Conservation (phyloP, 1,139 yeast species). For the Yamadazyma kanchanaburiensis region DNA sequence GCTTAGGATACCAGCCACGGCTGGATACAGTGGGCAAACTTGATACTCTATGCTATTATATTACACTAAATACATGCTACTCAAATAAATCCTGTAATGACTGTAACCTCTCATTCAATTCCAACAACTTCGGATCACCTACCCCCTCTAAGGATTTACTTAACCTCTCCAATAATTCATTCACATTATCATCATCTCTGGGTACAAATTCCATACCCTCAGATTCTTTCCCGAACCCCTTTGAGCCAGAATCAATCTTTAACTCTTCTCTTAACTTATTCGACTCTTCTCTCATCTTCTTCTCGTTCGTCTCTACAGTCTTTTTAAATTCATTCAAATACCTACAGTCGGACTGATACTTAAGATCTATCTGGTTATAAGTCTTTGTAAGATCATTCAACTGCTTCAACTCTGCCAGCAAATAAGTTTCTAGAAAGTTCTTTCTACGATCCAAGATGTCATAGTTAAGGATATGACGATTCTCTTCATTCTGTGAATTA, state of each 20-base stretch:
- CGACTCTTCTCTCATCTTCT: slow-evolving; percentile 11
- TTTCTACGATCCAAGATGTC: slow-evolving; percentile 31
- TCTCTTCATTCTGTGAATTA: slow-evolving; percentile 15
- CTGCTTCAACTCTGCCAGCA: slow-evolving; percentile 42
- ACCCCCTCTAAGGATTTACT: slow-evolving; percentile 17
- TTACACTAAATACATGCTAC: too few relatives aligned
- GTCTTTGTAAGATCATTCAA: slow-evolving; percentile 30
- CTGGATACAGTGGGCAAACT: too few relatives aligned
- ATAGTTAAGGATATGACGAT: slow-evolving; percentile 21
- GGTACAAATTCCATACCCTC: slow-evolving; percentile 28
- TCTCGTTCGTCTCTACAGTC: slow-evolving; percentile 13
- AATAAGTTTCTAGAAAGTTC: slow-evolving; percentile 33
- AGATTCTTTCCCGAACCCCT: too few relatives aligned
- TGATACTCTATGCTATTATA: too few relatives aligned
- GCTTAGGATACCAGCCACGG: too few relatives aligned
- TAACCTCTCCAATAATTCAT: slow-evolving; percentile 17
- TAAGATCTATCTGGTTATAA: slow-evolving; percentile 19
- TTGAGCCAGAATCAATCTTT: too few relatives aligned
- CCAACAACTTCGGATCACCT: slow-evolving; percentile 16
- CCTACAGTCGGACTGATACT: slow-evolving; percentile 28
- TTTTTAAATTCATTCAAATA: slow-evolving; percentile 28
- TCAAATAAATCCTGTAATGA: slow-evolving; percentile 24
- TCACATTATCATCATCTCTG: slow-evolving; percentile 22
- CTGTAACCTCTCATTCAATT: slow-evolving; percentile 27
- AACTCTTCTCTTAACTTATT: too few relatives aligned